Evolutionary conservation across 2,329 filamentous ascomycete species (phyloP).

Genomic region (Fusarium lyarnte): DNA sequence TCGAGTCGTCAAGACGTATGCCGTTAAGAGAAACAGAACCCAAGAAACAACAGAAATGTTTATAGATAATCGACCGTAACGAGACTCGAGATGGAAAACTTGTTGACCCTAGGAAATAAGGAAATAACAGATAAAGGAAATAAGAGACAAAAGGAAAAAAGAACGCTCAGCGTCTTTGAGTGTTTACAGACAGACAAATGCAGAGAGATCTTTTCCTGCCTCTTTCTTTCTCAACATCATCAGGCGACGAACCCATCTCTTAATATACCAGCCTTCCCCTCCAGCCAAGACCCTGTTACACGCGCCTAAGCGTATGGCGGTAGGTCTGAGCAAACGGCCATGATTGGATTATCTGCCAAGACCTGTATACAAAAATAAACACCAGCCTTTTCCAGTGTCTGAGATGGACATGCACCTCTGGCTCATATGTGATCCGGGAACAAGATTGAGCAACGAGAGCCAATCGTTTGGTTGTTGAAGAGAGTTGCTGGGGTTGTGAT

Average conservation of each 20-base stretch:
- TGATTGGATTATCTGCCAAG: conserved; percentile 26
- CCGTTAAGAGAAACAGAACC: conserved; percentile 25
- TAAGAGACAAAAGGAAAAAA: conserved; percentile 22
- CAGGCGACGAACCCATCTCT: conserved; percentile 30
- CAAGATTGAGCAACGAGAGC: conserved; percentile 17
- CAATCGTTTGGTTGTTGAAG: conserved; percentile 23
- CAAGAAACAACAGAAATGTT: conserved; percentile 19
- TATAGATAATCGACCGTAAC: conserved; percentile 17
- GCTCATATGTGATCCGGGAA: conserved; percentile 28
- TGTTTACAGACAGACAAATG: conserved; percentile 33
- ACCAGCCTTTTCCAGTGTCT: conserved; percentile 11
- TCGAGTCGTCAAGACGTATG: conserved; percentile 23
- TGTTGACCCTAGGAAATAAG: conserved; percentile 38
- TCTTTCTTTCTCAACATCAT: conserved; percentile 16
- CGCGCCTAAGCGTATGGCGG: conserved; percentile 22
- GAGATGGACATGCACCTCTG: conserved; percentile 15
- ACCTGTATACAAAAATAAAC: conserved; percentile 31
- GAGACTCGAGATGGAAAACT: conserved; percentile 10
- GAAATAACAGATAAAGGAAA: conserved; percentile 39
- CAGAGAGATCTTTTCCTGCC: conserved; percentile 31
- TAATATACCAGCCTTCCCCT: conserved; percentile 42
- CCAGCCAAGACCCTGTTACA: conserved; percentile 8
- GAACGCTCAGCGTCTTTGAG: conserved; percentile 34
- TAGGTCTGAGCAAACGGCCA: conserved; percentile 10
- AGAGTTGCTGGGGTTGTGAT: conserved; percentile 17